A percentile compares a stretch with the other conserved stretches of the same genome.
Conservation (phyloP, 176 grass and related monocot genomes). For the Elymus sibiricus region DNA sequence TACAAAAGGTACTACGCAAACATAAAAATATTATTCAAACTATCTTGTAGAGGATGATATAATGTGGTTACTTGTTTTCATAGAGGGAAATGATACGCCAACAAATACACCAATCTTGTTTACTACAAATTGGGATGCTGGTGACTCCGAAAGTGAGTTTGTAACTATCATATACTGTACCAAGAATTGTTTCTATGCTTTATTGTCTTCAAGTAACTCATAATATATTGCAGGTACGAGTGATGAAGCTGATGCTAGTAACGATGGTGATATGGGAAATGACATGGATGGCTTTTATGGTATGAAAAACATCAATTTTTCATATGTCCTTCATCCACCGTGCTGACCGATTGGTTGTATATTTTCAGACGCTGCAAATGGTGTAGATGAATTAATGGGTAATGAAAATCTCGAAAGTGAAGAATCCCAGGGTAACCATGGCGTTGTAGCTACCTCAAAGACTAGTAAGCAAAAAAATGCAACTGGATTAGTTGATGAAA, state of each 20-base stretch:
- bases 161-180: no score
- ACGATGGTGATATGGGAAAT: not conserved
- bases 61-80: no score
- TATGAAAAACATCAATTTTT: not conserved
- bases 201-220: not conserved
- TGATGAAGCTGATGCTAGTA: not conserved
- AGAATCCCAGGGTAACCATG: not conserved
- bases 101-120: no score
- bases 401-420: not conserved
- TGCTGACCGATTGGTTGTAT: not conserved
- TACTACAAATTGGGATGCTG: no score
- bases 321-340: not conserved
- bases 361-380: not conserved
- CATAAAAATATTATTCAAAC: no score
- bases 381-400: not conserved
- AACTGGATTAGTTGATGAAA: no score
- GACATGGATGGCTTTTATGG: not conserved
- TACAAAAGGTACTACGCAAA: not conserved
- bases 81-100: no score
- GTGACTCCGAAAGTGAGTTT: no score
- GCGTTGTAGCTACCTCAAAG: no score
- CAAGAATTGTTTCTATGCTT: no score
- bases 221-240: not conserved
- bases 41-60: no score
- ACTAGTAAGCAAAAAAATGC: no score